A percentile compares a stretch with the other conserved stretches of the same genome.
phyloP scores from a whole-genome alignment of 2,329 filamentous ascomycete species.

The Colletotrichum karsti region DNA sequence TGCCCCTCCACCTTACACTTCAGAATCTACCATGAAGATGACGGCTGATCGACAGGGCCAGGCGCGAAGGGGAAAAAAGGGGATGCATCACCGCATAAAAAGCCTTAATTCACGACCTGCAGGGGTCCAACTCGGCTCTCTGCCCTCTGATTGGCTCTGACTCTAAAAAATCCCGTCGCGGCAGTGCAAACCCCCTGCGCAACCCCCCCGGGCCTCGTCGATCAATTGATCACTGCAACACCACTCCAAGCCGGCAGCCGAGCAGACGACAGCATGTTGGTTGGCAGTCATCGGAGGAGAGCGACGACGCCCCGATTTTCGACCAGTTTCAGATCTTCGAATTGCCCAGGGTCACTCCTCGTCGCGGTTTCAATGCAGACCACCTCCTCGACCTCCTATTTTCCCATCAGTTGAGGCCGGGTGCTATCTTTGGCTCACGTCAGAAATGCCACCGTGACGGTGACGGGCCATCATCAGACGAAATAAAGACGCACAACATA shows the following conservation, averaged over 20 bases:
- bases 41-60: slow-evolving; percentile 2
- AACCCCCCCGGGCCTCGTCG: neutral
- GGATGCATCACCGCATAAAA: slow-evolving; percentile 25
- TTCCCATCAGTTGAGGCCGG: neutral
- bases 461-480: neutral
- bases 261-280: neutral
- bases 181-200: neutral
- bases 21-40: too few species aligned
- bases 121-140: neutral
- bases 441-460: too few species aligned
- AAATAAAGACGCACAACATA: neutral
- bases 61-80: neutral
- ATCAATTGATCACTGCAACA: slow-evolving; percentile 18
- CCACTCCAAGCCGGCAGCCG: neutral
- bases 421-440: neutral
- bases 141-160: neutral
- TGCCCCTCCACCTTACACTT: too few species aligned
- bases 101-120: neutral
- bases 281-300: neutral
- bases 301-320: neutral
- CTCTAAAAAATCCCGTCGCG: neutral
- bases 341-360: neutral
- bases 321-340: slow-evolving; percentile 6
- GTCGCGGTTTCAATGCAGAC: neutral
- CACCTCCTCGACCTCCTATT: too few species aligned